A percentile compares a stretch with the other conserved stretches of the same genome.
Evolutionary conservation across 1,139 yeast genomes (phyloP).

Genomic region (Scheffersomyces lignicola): DNA sequence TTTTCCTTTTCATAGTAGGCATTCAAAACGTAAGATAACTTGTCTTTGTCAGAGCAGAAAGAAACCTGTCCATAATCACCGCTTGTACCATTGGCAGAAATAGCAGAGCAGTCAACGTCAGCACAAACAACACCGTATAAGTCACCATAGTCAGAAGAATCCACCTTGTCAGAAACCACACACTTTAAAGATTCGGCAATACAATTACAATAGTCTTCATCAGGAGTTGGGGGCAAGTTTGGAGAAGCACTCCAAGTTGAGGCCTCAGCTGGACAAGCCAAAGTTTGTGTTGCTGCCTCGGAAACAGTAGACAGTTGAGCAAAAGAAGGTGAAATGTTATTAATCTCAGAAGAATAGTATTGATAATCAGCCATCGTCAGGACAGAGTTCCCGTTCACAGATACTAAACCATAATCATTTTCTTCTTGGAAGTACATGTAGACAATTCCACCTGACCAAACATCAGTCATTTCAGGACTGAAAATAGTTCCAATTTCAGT

Average conservation of each 20-base stretch:
- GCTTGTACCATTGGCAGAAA: conserved; percentile 34
- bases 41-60: conserved; percentile 38
- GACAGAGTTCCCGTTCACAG: conserved; percentile 40
- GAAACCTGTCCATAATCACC: conserved; percentile 46
- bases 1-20: conserved; percentile 36
- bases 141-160: conserved; percentile 31
- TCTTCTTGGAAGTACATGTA: conserved; percentile 86
- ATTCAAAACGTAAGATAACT: conserved; percentile 42
- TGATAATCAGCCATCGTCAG: conserved; percentile 46
- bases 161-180: conserved; percentile 34
- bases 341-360: conserved; percentile 57
- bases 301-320: conserved; percentile 29
- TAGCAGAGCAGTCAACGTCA: conserved; percentile 36
- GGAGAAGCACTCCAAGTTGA: conserved; percentile 41
- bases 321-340: conserved; percentile 37
- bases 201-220: conserved; percentile 39
- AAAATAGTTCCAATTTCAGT: conserved; percentile 61
- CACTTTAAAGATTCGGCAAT: conserved; percentile 34
- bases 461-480: conserved; percentile 47
- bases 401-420: conserved; percentile 77
- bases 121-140: conserved; percentile 37
- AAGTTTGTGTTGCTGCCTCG: conserved; percentile 22
- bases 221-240: conserved; percentile 48
- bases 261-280: conserved; percentile 40
- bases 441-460: conserved; percentile 91